Percentiles rank a stretch among this genome's conserved stretches.
Evolutionary conservation across 2,329 filamentous ascomycete genomes (phyloP).

Genomic region (Akanthomyces lecanii): DNA sequence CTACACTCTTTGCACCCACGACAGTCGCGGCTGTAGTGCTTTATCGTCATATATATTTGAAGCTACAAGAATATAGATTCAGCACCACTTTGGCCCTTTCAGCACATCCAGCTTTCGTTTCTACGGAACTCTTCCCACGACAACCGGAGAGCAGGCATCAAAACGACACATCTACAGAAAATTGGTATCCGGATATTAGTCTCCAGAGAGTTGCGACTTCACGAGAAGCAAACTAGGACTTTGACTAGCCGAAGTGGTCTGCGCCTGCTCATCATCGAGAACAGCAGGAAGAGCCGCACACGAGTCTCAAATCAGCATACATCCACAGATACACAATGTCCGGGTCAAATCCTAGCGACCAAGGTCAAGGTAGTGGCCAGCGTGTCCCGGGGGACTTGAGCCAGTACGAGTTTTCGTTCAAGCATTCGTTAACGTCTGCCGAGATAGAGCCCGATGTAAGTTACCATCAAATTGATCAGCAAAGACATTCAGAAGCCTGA

Average conservation of each 20-base stretch:
- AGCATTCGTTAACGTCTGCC: slow-evolving; percentile 1
- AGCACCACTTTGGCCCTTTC: background rate
- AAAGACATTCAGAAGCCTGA: background rate
- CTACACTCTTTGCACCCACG: background rate
- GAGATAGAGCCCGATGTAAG: slow-evolving; percentile 16
- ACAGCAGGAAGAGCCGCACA: background rate
- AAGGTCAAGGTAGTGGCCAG: background rate
- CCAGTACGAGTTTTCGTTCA: slow-evolving; percentile 16
- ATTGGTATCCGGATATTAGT: too few relatives aligned
- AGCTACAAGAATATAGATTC: background rate
- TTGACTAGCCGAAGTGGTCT: background rate
- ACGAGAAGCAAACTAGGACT: too few relatives aligned
- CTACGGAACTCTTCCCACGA: background rate
- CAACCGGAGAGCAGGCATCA: background rate
- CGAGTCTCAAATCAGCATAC: background rate
- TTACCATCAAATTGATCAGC: background rate
- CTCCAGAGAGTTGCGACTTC: too few relatives aligned
- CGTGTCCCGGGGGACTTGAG: background rate
- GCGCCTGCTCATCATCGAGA: background rate
- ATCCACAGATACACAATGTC: background rate
- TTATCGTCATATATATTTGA: background rate
- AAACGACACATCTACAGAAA: background rate
- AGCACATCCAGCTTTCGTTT: background rate
- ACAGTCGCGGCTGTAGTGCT: background rate
- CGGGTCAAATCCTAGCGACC: background rate